These are phyloP conservation scores for Globisporangium cystogenes DNA, from an alignment of 352 stramenopile species.

Conservation along the genomic window DNA sequence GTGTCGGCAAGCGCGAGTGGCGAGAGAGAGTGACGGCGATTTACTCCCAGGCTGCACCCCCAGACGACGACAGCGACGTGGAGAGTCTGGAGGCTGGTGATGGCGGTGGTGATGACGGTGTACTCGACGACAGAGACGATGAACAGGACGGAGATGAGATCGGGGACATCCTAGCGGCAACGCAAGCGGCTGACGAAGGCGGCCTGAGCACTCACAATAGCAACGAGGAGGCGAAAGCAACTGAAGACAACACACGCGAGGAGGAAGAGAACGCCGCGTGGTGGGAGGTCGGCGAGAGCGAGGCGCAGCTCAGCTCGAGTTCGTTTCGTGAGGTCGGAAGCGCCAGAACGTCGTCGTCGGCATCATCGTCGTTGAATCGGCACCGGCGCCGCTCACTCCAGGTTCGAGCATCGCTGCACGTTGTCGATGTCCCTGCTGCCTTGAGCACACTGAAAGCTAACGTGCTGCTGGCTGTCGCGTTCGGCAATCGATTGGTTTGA, in stretches of 20 bases:
- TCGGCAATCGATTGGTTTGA: neutral
- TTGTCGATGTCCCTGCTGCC: neutral
- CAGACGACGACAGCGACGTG: neutral
- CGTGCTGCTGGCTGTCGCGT: neutral
- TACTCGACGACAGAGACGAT: constrained; percentile 19
- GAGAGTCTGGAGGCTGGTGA: constrained; percentile 6
- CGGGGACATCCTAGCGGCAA: constrained; percentile 59
- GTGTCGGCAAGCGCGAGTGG: constrained; percentile 18
- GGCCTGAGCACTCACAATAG: neutral
- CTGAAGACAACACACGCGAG: neutral
- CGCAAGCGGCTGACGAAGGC: constrained; percentile 31
- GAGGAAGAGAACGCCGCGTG: constrained; percentile 13
- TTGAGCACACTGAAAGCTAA: neutral
- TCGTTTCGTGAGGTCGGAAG: constrained; percentile 48
- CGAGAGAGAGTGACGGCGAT: constrained; percentile 13
- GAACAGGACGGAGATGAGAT: constrained; percentile 36
- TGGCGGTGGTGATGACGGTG: constrained; percentile 14
- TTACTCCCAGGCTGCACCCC: constrained; percentile 8
- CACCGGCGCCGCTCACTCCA: constrained; percentile 15
- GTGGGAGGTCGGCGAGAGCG: constrained; percentile 48
- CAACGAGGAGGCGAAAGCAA: neutral
- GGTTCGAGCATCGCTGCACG: constrained; percentile 13
- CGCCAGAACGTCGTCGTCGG: constrained; percentile 14
- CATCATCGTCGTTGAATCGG: constrained; percentile 8
- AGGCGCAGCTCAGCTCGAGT: constrained; percentile 20